Conservation (phyloP, 306 rosid genomes). For the Quillaja saponaria region DNA sequence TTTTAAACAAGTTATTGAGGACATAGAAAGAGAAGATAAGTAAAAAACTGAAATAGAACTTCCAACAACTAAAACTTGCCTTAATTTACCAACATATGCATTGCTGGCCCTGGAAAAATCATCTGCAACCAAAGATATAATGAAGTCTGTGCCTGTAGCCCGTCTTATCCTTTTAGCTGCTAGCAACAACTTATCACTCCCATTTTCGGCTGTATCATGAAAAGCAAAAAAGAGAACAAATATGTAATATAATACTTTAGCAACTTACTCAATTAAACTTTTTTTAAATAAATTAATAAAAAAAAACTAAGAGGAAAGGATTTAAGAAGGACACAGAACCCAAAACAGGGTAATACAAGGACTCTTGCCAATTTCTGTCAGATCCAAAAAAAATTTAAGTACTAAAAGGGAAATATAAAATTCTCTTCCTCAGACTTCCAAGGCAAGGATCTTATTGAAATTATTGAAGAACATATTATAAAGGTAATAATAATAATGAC, state of each 20-base stretch:
- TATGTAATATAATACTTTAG: conserved; percentile 3
- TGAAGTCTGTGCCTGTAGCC: conserved; percentile 69
- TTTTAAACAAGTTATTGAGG: conserved; percentile 28
- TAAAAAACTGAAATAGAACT: conserved; percentile 1
- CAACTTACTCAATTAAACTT: conserved; percentile 17
- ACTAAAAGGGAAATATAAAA: too few relatives aligned
- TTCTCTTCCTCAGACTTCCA: too few relatives aligned
- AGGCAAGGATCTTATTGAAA: too few relatives aligned
- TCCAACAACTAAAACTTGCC: conserved; percentile 46
- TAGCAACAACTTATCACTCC: conserved; percentile 63
- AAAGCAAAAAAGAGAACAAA: conserved; percentile 29
- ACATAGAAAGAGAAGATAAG: conserved; percentile 16
- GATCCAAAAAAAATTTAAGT: not conserved
- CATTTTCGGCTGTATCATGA: conserved; percentile 62
- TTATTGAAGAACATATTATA: too few relatives aligned
- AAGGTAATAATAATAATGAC: too few relatives aligned
- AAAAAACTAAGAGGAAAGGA: conserved; percentile 1
- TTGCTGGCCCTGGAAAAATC: conserved; percentile 71
- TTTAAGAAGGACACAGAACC: too few relatives aligned
- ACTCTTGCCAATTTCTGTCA: too few relatives aligned
- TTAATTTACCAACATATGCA: conserved; percentile 69
- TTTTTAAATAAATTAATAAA: too few relatives aligned
- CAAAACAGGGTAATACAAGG: not conserved
- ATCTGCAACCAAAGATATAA: conserved; percentile 65
- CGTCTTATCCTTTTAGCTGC: conserved; percentile 81